phyloP scores from a whole-genome alignment of 2,329 filamentous ascomycete species.

The Aureobasidium zeae region DNA sequence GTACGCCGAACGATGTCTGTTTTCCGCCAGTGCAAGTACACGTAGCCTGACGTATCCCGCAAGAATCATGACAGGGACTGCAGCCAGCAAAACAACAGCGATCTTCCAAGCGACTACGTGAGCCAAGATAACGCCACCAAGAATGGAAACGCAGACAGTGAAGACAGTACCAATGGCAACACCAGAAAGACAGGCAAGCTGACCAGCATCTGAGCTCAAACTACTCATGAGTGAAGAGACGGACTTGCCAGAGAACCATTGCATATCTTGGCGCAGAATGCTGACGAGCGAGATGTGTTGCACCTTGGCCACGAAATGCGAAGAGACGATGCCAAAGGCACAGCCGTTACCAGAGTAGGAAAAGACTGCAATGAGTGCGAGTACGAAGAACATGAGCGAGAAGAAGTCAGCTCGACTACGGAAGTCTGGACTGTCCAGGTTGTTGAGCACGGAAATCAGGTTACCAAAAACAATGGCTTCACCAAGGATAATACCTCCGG shows the following conservation, averaged over 20 bases:
- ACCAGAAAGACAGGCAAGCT: conserved; percentile 40
- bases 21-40: conserved; percentile 49
- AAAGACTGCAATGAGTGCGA: conserved; percentile 42
- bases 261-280: conserved; percentile 47
- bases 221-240: conserved; percentile 38
- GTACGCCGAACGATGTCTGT: conserved; percentile 56
- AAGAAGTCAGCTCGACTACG: conserved; percentile 32
- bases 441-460: conserved; percentile 44
- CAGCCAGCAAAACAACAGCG: conserved; percentile 40
- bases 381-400: conserved; percentile 44
- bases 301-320: conserved; percentile 37
- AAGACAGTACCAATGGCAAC: conserved; percentile 44
- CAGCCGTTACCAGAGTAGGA: conserved; percentile 37
- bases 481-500: conserved; percentile 47
- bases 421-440: conserved; percentile 19
- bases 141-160: conserved; percentile 38
- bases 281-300: conserved; percentile 41
- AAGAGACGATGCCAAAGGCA: conserved; percentile 41
- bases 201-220: conserved; percentile 41
- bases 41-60: conserved; percentile 39
- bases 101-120: conserved; percentile 44
- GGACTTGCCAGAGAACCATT: conserved; percentile 40
- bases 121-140: conserved; percentile 40
- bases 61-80: conserved; percentile 39
- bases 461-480: conserved; percentile 50